Conservation (phyloP, 768 basidiomycete genomes). For the Pholiota microspora region DNA sequence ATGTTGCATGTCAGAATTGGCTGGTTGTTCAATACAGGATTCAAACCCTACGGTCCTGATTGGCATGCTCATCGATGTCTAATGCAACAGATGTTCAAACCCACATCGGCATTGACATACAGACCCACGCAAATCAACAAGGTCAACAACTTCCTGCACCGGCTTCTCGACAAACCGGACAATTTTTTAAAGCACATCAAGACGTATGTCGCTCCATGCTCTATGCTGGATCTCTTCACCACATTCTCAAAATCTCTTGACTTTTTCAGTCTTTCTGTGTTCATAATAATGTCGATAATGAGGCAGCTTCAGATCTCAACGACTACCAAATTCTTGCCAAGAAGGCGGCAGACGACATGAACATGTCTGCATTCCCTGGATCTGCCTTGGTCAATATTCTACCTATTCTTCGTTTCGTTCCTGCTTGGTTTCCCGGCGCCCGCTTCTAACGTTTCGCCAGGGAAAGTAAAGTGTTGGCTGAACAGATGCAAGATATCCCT, state of each 20-base stretch:
- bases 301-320: conserved; percentile 12
- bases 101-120: conserved; percentile 16
- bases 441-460: conserved; percentile 21
- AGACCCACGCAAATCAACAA: conserved; percentile 22
- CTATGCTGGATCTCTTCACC: neutral
- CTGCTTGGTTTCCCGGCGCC: conserved; percentile 31
- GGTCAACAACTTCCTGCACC: conserved; percentile 15
- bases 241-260: neutral
- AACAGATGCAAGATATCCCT: conserved; percentile 19
- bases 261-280: neutral
- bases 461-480: conserved; percentile 11
- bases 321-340: conserved; percentile 24
- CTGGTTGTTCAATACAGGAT: conserved; percentile 18
- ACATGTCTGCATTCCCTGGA: conserved; percentile 19
- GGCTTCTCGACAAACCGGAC: conserved; percentile 9
- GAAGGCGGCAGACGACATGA: conserved; percentile 20
- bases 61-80: conserved; percentile 29
- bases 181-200: conserved; percentile 9
- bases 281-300: conserved; percentile 11
- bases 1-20: neutral
- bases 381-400: conserved; percentile 23
- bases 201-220: neutral
- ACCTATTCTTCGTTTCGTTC: conserved; percentile 25
- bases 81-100: conserved; percentile 25
- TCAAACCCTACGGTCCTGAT: conserved; percentile 25